phyloP scores from a whole-genome alignment of 345 rosid genomes.

The Eucalyptus regnans region DNA sequence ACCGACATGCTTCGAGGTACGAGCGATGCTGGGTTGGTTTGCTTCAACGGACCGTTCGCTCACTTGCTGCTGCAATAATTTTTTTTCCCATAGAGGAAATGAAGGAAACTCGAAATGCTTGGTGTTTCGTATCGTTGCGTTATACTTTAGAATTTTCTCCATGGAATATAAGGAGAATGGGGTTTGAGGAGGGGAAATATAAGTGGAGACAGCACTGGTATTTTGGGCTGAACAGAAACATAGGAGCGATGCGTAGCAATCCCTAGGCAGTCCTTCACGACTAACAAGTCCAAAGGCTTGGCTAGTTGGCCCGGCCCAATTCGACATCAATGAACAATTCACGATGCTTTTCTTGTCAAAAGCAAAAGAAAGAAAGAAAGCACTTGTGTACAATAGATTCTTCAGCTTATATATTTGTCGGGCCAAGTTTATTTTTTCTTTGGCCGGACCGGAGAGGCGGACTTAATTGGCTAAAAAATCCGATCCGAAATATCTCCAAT shows the following conservation, averaged over 20 bases:
- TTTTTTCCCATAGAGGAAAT: not conserved
- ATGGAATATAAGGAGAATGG: not conserved
- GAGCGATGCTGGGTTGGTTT: not conserved
- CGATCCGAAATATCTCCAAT: not conserved
- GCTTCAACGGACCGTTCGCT: not conserved
- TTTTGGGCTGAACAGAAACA: not conserved
- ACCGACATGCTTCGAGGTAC: not conserved
- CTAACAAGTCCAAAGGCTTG: not conserved
- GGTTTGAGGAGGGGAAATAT: not conserved
- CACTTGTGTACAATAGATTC: not conserved
- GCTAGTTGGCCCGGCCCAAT: not conserved
- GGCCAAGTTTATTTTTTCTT: not conserved
- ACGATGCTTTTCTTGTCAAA: not conserved
- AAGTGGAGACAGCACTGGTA: not conserved
- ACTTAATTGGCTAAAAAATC: not conserved
- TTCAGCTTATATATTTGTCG: not conserved
- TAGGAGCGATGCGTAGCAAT: not conserved
- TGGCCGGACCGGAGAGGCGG: accelerated
- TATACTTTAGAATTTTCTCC: not conserved
- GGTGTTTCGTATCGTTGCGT: not conserved
- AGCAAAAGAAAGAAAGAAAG: not conserved
- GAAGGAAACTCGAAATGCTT: not conserved
- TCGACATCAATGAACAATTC: not conserved
- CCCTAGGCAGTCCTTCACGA: not conserved
- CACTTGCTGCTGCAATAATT: not conserved